Base-by-base conservation (phyloP, 2,329 filamentous ascomycete genomes). In the Penicillium glabrum region DNA sequence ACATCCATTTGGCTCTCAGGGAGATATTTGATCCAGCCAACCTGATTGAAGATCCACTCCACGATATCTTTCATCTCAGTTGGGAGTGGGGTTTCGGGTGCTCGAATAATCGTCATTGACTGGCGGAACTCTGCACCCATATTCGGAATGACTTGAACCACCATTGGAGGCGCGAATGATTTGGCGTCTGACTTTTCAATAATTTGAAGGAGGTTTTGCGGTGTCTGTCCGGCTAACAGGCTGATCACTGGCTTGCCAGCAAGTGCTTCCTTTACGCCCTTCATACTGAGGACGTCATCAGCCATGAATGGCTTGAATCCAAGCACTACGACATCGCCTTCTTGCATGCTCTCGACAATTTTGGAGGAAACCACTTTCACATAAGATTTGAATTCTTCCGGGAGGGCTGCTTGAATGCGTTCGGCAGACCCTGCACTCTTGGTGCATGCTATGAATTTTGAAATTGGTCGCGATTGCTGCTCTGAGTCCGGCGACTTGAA, bases 1-100 rank as follows among this genome's bases (percentile, higher is more conserved):
- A 78, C 80, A 64, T 86, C 82, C 78, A 87, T 83, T 46, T 77
- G 72, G 2, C 75, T 71, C 1, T 81, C 70, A 0, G 82, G 79
- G 0, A 87, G 74, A 39, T 77, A 75, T 24, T 81, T 78, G 5
- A 83, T 78, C 19, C 68, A 66, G 9, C 79, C 78, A 29, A 80
- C 72, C 19, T 80, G 79, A 26, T 75, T 79, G 72, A 87, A 87
- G 44, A 87, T 82, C 80, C 67, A 72, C 23, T 61, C 61, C 19
- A 68, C 27, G 0, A 54, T 46, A 33, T 60, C 58, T 5, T 59
- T 54, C 54, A 82, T 82, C 9, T 72, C 64, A 2, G 68, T 59
- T 1, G 71, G 65, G 0, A 83, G 71, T 1, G 77, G 73, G 1
- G 75, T 69, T 1, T 72, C 71, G 0, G 75, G 73, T 1, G 72